Evolutionary conservation across 345 rosid species (phyloP).

Genomic region (Corymbia maculata): DNA sequence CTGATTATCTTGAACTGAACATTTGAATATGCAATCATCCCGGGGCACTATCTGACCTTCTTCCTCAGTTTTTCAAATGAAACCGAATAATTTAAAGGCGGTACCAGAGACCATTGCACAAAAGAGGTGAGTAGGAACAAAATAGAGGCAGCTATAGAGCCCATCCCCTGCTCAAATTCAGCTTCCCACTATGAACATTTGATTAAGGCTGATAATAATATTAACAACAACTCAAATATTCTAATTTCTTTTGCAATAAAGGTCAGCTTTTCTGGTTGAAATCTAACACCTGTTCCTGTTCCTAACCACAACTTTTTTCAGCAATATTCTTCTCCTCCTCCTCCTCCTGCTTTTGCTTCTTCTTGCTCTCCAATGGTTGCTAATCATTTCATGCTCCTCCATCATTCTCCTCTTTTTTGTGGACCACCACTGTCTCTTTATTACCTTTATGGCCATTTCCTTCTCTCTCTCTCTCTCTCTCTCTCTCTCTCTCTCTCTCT

Average conservation of each 20-base stretch:
- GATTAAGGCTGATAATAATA: background rate
- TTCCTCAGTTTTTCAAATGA: background rate
- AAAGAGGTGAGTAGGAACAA: background rate
- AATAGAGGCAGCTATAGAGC: background rate
- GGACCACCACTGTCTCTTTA: constrained; percentile 24
- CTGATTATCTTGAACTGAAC: background rate
- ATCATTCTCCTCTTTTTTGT: constrained; percentile 6
- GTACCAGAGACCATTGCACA: background rate
- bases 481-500: background rate
- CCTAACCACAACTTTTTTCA: constrained; percentile 9
- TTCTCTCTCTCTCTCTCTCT: background rate
- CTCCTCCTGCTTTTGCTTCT: background rate
- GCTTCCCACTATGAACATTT: background rate
- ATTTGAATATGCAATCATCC: background rate
- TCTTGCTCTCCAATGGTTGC: background rate
- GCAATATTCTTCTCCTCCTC: background rate
- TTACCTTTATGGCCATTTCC: constrained; percentile 15
- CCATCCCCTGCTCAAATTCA: background rate
- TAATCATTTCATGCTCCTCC: background rate
- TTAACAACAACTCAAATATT: background rate
- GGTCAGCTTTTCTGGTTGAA: constrained; percentile 9
- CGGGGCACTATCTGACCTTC: background rate
- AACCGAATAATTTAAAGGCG: background rate
- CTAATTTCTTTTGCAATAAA: background rate
- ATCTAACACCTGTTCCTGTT: constrained; percentile 56